phyloP scores from a whole-genome alignment of 176 grass and related monocot genomes.

The Triticum monococcum region DNA sequence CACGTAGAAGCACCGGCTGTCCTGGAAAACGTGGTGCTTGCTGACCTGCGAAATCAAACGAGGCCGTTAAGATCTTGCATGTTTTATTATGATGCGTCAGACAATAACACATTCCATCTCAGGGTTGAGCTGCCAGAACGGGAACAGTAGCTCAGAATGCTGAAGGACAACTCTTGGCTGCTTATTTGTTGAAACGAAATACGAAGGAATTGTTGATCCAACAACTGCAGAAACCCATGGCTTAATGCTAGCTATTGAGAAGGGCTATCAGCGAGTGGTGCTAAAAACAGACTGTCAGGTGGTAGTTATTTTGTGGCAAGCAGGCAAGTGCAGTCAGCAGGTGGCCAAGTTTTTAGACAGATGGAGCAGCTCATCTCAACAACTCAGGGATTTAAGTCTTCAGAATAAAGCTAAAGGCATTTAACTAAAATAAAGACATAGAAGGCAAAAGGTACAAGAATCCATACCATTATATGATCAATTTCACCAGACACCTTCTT shows the following conservation, averaged over 20 bases:
- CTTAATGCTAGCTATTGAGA: neutral
- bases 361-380: neutral
- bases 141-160: neutral
- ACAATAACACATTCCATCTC: neutral
- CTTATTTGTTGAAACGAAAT: neutral
- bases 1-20: constrained; percentile 61
- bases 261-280: neutral
- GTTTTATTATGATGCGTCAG: neutral
- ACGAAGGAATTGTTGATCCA: neutral
- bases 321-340: neutral
- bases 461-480: constrained; percentile 73
- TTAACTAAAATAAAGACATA: neutral
- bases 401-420: neutral
- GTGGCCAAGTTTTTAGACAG: neutral
- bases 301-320: neutral
- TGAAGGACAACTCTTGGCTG: neutral
- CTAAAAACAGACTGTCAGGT: neutral
- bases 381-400: neutral
- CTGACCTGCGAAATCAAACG: constrained; percentile 51
- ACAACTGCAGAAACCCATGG: neutral
- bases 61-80: neutral
- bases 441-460: neutral
- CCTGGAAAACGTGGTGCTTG: constrained; percentile 51
- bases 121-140: neutral
- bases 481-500: constrained; percentile 61